Percentiles rank a stretch among this genome's conserved stretches.
Conservation (phyloP, 192 early-diverging fungal species). For the Coemansia sp. region DNA sequence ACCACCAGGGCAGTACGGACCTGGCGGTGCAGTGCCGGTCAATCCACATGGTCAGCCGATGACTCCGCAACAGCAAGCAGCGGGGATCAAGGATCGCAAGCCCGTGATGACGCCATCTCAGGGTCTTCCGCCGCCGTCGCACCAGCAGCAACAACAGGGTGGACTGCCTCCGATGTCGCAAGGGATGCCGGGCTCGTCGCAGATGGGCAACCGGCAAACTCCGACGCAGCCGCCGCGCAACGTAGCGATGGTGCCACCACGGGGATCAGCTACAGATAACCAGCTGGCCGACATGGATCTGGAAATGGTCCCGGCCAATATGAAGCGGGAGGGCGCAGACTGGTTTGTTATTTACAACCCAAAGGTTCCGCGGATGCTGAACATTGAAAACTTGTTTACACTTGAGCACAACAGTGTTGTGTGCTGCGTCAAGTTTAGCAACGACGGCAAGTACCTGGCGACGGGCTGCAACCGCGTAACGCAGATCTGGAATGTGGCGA, state of each 20-base stretch:
- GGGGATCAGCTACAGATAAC: conserved; percentile 27
- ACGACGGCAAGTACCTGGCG: conserved; percentile 87
- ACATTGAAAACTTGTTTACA: conserved; percentile 65
- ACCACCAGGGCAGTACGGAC: conserved; percentile 46
- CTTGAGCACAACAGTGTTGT: conserved; percentile 82
- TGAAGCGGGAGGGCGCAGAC: conserved; percentile 80
- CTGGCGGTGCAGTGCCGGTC: conserved; percentile 52
- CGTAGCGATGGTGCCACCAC: conserved; percentile 20
- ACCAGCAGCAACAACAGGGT: conserved; percentile 22
- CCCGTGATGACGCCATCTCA: conserved; percentile 47
- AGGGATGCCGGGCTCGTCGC: conserved; percentile 14
- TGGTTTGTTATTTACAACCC: conserved; percentile 86
- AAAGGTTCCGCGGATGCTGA: conserved; percentile 60
- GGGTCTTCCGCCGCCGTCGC: conserved; percentile 13
- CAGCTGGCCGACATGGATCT: conserved; percentile 75
- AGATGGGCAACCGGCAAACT: conserved; percentile 45
- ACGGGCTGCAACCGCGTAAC: conserved; percentile 92
- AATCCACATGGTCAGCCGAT: conserved; percentile 52
- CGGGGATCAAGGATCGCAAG: conserved; percentile 48
- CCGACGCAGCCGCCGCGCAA: conserved; percentile 46
- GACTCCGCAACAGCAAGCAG: conserved; percentile 46
- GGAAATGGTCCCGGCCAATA: conserved; percentile 67
- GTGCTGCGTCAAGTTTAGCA: conserved; percentile 95
- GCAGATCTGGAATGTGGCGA: conserved; percentile 83
- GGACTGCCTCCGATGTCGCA: conserved; percentile 8